Conservation (phyloP, 305 asterid species). For the Plantago rigida region DNA sequence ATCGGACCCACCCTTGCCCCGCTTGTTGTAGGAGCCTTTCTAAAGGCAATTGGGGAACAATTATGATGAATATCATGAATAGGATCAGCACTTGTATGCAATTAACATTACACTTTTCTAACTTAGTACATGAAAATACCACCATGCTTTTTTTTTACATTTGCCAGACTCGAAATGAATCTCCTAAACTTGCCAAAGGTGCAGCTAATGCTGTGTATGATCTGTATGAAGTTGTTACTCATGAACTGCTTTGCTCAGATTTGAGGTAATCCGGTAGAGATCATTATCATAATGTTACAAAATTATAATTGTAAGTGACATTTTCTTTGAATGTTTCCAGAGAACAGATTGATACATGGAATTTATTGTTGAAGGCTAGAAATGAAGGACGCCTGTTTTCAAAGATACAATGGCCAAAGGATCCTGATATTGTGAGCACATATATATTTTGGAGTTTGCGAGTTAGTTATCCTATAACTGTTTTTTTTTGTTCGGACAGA, state of each 20-base stretch:
- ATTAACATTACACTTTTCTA: constrained; percentile 2
- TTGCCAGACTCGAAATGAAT: constrained; percentile 58
- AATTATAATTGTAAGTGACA: constrained; percentile 12
- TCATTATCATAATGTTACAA: constrained; percentile 10
- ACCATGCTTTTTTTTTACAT: constrained; percentile 22
- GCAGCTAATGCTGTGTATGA: constrained; percentile 86
- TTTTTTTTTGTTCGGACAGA: constrained; percentile 41
- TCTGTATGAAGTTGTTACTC: constrained; percentile 85
- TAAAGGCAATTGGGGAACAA: no score
- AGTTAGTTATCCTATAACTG: constrained; percentile 11
- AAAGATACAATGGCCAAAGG: constrained; percentile 87
- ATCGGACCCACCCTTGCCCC: no score
- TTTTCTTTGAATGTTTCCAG: constrained; percentile 34
- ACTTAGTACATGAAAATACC: constrained; percentile 3
- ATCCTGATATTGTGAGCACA: constrained; percentile 64
- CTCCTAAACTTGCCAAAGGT: constrained; percentile 85
- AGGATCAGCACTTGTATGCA: neutral
- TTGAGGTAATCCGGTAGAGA: constrained; percentile 51
- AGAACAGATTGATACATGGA: constrained; percentile 96
- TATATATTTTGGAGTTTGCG: constrained; percentile 4
- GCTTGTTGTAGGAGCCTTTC: no score
- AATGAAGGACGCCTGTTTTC: constrained; percentile 93
- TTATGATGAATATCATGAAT: neutral
- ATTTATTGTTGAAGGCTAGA: constrained; percentile 79
- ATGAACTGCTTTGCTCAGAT: constrained; percentile 72